Conservation (phyloP, 2,329 filamentous ascomycete species). For the Lecanicillium sp. region DNA sequence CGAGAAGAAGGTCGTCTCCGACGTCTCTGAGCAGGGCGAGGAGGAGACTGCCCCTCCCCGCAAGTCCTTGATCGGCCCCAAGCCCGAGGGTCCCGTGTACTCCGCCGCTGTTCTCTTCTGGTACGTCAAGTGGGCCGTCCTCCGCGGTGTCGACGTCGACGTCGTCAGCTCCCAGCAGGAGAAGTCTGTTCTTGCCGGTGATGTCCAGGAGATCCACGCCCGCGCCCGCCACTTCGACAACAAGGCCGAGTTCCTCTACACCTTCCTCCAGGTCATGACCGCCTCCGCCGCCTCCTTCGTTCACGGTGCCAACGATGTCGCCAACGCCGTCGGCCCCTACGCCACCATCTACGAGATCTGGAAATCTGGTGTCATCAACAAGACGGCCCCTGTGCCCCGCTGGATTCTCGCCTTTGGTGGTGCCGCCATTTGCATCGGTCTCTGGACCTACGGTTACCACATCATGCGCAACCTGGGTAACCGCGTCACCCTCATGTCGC, state of each 20-base stretch:
- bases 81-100: slow-evolving; percentile 39
- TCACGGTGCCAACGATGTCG: slow-evolving; percentile 62
- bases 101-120: slow-evolving; percentile 36
- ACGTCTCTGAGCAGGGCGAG: slow-evolving; percentile 28
- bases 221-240: slow-evolving; percentile 55
- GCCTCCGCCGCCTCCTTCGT: slow-evolving; percentile 58
- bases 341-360: slow-evolving; percentile 58
- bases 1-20: slow-evolving; percentile 22
- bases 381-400: slow-evolving; percentile 45
- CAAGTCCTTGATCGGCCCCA: slow-evolving; percentile 32
- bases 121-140: slow-evolving; percentile 37
- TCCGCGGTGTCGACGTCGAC: slow-evolving; percentile 42
- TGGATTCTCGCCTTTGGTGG: slow-evolving; percentile 56
- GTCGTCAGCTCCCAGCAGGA: slow-evolving; percentile 32
- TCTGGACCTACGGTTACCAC: slow-evolving; percentile 58
- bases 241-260: slow-evolving; percentile 55
- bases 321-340: slow-evolving; percentile 57
- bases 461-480: slow-evolving; percentile 60
- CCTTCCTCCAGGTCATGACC: slow-evolving; percentile 54
- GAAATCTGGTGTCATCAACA: slow-evolving; percentile 39
- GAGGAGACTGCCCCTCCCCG: slow-evolving; percentile 27
- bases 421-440: slow-evolving; percentile 45
- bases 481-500: slow-evolving; percentile 57
- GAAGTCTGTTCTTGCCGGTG: slow-evolving; percentile 40
- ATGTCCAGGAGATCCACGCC: slow-evolving; percentile 51